Evolutionary conservation across 1,284 basidiomycete species (phyloP), one percentile per base, ranked within the genome.

Genomic region (Somion occarium): DNA sequence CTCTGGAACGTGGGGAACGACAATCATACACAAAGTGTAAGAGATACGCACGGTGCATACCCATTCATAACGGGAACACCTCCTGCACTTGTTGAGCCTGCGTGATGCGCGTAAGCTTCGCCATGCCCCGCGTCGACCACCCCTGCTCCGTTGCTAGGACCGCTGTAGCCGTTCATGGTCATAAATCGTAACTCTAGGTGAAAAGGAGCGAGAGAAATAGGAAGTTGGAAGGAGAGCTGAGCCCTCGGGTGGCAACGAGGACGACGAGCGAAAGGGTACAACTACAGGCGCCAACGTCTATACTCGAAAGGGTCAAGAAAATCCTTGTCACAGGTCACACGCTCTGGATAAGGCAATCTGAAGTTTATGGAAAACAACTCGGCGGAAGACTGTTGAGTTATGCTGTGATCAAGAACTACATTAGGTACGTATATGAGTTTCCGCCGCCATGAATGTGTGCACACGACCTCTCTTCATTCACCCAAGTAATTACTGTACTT

Each of bases 141-240:
- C 38, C 53, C 61, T 43, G 56, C 54, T 51, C 64, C 65, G 52
- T 67, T 68, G 57, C 64, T 66, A 39, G 60, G 61, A 52, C 62
- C 64, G 44, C 58, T 50, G 57, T 67, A 64, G n/a, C 65, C 66
- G 59, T 68, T 67, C 61, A 65, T 64, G 24, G 45, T 57, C 15
- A 44, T 51, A 48, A 39, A 48, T 37, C 19, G 27, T n/a, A 19
- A 38, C 11, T 27, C 30, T 30, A 11, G 50, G 47, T 13, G 11
- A n/a, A 5, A 41, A 30, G 11, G 30, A 38, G 30, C 11, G 27
- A 46, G 42, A 41, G 50, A 48, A 26, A 48, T 37, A 12, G n/a
- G 26, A 44, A 46, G 24, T 23, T 11, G n/a, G 30, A 23, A 44
- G 39, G 24, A n/a, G 4, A n/a, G 34, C 44, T 18, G n/a, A 4